Percentiles rank a stretch among this genome's conserved stretches.
phyloP scores from a whole-genome alignment of 495 filamentous ascomycete species.

The Usnea hakonensis region DNA sequence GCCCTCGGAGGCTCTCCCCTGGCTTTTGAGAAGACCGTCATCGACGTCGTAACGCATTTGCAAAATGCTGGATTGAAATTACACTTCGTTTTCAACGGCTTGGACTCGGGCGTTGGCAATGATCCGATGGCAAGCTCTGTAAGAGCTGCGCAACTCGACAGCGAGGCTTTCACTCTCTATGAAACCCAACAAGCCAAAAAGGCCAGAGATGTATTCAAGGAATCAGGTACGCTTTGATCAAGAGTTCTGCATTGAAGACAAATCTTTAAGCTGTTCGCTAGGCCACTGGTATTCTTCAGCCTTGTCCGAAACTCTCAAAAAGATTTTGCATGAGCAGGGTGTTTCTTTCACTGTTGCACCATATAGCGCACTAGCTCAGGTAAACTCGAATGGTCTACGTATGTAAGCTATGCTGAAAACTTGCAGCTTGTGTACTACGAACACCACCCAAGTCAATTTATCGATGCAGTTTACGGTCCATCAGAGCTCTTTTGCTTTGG shows the following conservation, averaged over 20 bases:
- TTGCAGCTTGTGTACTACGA: conserved; percentile 74
- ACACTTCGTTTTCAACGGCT: conserved; percentile 87
- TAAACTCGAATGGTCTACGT: conserved; percentile 28
- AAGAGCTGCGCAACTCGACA: conserved; percentile 28
- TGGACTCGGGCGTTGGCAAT: conserved; percentile 66
- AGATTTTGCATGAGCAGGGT: conserved; percentile 57
- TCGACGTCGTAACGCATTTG: conserved; percentile 64
- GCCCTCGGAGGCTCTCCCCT: conserved; percentile 88
- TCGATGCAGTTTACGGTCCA: conserved; percentile 74
- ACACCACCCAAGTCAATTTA: conserved; percentile 55
- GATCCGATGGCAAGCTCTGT: conserved; percentile 19
- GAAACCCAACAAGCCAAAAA: conserved; percentile 67
- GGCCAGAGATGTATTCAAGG: conserved; percentile 75
- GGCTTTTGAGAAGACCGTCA: conserved; percentile 59
- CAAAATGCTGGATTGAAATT: conserved; percentile 52
- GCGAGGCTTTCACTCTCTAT: conserved; percentile 79
- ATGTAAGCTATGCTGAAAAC: not conserved
- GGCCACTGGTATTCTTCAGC: conserved; percentile 50
- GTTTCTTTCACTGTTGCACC: conserved; percentile 82
- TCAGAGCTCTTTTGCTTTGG: conserved; percentile 86
- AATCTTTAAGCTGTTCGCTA: conserved; percentile 20
- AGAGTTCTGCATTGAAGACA: conserved; percentile 13
- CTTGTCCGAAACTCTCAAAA: conserved; percentile 67
- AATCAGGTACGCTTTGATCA: conserved; percentile 54
- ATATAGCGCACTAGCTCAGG: conserved; percentile 84